Evolutionary conservation across 805 yeast genomes (phyloP), one percentile per base, ranked within the genome.

Genomic region (Monosporozyma solicola): DNA sequence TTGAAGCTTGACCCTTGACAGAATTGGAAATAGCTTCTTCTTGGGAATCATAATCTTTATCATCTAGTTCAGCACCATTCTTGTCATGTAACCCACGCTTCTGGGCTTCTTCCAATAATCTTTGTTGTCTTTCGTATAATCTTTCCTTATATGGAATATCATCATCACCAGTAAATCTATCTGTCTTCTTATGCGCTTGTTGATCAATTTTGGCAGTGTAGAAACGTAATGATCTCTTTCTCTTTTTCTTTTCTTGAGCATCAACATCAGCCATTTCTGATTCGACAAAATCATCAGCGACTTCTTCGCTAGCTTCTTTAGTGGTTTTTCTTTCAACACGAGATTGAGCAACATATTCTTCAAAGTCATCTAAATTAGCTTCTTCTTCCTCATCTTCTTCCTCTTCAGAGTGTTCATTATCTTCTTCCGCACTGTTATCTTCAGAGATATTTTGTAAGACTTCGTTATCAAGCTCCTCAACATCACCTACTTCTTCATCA

Each of bases 141-240:
- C 97, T 80, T 71, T 92, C 98, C 61, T 80, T 83, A 69, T 94
- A 92, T 16, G 98, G 97, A 54, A 92, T 72, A 71, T 92, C 99
- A 56, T 79, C 78, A 68, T 92, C 99, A 61, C 98, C 99, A 47
- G 80, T 75, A 56, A 73, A 79, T 59, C 72, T 76, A 48, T 83
- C 84, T 45, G 72, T 73, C 55, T 79, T 79, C 68, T 84, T 85
- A 59, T 76, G 75, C 29, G 78, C 83, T 51, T 84, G 84, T 72
- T 91, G 95, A 68, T 90, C 97, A 69, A 94, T 91, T 71, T 92
- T 91, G 54, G 98, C 87, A 1, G 99, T 94, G 77, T 94, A 94
- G 82, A 94, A 94, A 55, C 98, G 83, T 62, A 94, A 79, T 2
- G 95, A 79, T 65, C 80, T 81, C 74, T 84, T 86, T 61, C 95